Conservation (phyloP, 306 rosid genomes). For the Mucuna pruriens region DNA sequence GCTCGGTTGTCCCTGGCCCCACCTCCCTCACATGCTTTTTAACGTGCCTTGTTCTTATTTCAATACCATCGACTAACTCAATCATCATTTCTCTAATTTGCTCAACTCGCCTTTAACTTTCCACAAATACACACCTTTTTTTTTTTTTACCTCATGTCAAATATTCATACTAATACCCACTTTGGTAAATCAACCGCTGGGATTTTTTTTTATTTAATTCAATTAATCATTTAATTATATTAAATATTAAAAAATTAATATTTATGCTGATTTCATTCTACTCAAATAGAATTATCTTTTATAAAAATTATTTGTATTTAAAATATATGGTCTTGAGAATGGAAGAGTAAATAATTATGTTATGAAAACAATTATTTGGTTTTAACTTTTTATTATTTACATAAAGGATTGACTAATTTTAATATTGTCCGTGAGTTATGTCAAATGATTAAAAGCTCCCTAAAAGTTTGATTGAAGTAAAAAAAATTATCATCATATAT, state of each 20-base stretch:
- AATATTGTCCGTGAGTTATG: not conserved
- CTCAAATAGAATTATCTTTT: too few relatives aligned
- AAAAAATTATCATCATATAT: not conserved
- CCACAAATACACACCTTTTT: slow-evolving; percentile 22
- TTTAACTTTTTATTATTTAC: not conserved
- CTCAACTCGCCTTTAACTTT: not conserved
- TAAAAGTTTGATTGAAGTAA: slow-evolving; percentile 2
- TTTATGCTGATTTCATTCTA: too few relatives aligned
- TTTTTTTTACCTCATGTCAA: too few relatives aligned
- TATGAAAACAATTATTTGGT: not conserved
- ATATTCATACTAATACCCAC: too few relatives aligned
- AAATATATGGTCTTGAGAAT: too few relatives aligned
- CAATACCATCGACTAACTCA: slow-evolving; percentile 24
- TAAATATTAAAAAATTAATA: too few relatives aligned
- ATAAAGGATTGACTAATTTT: not conserved
- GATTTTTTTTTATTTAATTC: too few relatives aligned
- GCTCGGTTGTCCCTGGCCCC: slow-evolving; percentile 42
- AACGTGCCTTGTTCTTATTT: slow-evolving; percentile 35
- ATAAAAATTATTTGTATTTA: too few relatives aligned
- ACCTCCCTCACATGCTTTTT: slow-evolving; percentile 39
- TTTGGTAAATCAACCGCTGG: too few relatives aligned
- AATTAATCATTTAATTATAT: too few relatives aligned
- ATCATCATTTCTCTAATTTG: slow-evolving; percentile 15
- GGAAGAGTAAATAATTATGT: not conserved
- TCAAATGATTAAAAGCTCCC: not conserved